phyloP scores from a whole-genome alignment of 352 stramenopile species.

The Pythium apleroticum region DNA sequence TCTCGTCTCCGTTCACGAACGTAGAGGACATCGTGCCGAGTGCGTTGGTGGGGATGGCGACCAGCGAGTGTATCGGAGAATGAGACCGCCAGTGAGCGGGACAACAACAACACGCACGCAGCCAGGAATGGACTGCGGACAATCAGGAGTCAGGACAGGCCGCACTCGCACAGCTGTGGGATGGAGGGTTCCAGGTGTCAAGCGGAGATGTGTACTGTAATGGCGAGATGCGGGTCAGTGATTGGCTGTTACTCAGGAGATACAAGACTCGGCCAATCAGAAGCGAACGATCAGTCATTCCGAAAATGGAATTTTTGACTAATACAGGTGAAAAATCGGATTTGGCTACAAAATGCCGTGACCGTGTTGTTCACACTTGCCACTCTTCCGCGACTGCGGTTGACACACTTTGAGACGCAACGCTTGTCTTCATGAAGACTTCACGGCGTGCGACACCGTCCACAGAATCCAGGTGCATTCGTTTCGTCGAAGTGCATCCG shows the following conservation, averaged over 20 bases:
- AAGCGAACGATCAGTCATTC: background rate
- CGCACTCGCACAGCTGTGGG: no score
- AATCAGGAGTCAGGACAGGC: no score
- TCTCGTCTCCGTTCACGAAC: background rate
- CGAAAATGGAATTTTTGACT: background rate
- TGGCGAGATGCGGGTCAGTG: background rate
- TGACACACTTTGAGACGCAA: no score
- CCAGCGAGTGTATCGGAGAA: background rate
- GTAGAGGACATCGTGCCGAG: background rate
- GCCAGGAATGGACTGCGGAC: no score
- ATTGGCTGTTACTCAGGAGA: background rate
- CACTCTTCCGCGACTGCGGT: no score
- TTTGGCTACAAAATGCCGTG: no score
- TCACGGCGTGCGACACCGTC: no score
- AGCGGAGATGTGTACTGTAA: background rate
- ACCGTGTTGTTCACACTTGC: no score
- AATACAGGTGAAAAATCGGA: no score
- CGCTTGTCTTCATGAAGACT: no score
- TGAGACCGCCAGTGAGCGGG: no score
- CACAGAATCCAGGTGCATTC: background rate
- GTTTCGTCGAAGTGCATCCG: background rate
- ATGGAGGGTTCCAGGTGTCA: background rate
- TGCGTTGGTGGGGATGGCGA: background rate
- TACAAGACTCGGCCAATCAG: background rate
- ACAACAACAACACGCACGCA: no score